Base-by-base conservation (phyloP, 2,329 filamentous ascomycete species). In the Colletotrichum kahawae region DNA sequence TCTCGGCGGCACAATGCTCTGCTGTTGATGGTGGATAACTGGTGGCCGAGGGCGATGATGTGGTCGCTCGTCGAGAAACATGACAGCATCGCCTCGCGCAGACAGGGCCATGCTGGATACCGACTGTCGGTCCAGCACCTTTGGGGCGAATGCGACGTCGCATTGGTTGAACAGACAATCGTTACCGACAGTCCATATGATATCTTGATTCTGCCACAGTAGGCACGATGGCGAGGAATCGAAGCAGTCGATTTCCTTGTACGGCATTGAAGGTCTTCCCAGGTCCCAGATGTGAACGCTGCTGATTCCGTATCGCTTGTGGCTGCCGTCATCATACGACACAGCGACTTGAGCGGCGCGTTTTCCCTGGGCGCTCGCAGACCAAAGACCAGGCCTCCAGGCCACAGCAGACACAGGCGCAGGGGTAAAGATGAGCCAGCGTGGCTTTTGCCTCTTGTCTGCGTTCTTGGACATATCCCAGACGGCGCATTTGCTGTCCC, bases 211-310 rank as follows among this genome's bases (percentile, higher is more conserved):
- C 71, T 90, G 90, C 92, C 92, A 94, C 8, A 92, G 82, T 18
- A 94, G 81, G 2, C 88, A 88, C 10, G 87, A 88, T 1, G 92
- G 92, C 4, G 91, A 88, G 33, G 81, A 86, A 27, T 90, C 88
- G 77, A 93, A 93, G 51, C 89, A 84, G 74, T 92, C 90, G 62
- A 94, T 88, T 78, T 92, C 90, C 77, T 93, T 92, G 79, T 92
- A 93, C 0, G 92, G 92, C 86, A 94, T 88, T 2, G 91, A 90
- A 2, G 92, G 91, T 36, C 92, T 87, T 8, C 91, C 92, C n/a
- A 94, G 83, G 79, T 94, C 92, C 92, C 92, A 94, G 24, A 94
- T 86, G 71, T 94, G 92, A 16, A 93, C 90, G 0, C 88, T 85
- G 33, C 87, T 90, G 57, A 90, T 89, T 56, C 91, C 91, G 68